A percentile compares a stretch with the other conserved stretches of the same genome.
phyloP scores from a whole-genome alignment of 768 basidiomycete species.

The Termitomyces sp. region DNA sequence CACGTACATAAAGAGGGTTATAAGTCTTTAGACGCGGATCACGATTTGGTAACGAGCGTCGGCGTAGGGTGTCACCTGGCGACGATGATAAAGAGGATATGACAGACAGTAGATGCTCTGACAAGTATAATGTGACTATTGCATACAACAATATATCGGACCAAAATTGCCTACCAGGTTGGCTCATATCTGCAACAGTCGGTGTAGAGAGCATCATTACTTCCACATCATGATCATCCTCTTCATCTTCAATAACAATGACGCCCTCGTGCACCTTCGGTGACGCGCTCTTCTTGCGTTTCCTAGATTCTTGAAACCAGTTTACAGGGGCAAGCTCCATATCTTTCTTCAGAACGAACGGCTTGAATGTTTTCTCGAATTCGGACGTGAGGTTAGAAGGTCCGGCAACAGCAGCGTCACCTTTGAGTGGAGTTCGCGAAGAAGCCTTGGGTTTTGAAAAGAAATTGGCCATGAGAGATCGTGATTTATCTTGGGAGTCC shows the following conservation, averaged over 20 bases:
- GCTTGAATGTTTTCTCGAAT: constrained; percentile 71
- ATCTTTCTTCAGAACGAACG: constrained; percentile 76
- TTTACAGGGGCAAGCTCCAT: constrained; percentile 68
- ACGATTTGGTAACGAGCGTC: constrained; percentile 10
- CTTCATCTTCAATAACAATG: constrained; percentile 49
- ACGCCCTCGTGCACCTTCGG: constrained; percentile 31
- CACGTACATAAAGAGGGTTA: constrained; percentile 30
- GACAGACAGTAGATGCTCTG: constrained; percentile 35
- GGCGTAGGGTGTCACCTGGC: constrained; percentile 12
- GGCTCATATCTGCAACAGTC: constrained; percentile 25
- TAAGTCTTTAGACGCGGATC: constrained; percentile 28
- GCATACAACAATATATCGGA: neutral
- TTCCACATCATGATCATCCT: constrained; percentile 14
- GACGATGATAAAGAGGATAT: constrained; percentile 28
- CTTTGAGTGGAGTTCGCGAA: constrained; percentile 15
- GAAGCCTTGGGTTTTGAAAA: constrained; percentile 58
- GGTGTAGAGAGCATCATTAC: constrained; percentile 18
- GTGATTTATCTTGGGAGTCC: constrained; percentile 66
- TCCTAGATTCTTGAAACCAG: constrained; percentile 45
- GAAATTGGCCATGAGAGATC: constrained; percentile 72
- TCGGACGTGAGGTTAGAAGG: constrained; percentile 45
- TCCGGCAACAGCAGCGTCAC: constrained; percentile 24
- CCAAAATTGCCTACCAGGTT: constrained; percentile 30
- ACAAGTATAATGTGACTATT: constrained; percentile 3
- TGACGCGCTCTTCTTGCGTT: constrained; percentile 14